Evolutionary conservation across 2,329 filamentous ascomycete genomes (phyloP).

Genomic region (Pezicula carpinea): DNA sequence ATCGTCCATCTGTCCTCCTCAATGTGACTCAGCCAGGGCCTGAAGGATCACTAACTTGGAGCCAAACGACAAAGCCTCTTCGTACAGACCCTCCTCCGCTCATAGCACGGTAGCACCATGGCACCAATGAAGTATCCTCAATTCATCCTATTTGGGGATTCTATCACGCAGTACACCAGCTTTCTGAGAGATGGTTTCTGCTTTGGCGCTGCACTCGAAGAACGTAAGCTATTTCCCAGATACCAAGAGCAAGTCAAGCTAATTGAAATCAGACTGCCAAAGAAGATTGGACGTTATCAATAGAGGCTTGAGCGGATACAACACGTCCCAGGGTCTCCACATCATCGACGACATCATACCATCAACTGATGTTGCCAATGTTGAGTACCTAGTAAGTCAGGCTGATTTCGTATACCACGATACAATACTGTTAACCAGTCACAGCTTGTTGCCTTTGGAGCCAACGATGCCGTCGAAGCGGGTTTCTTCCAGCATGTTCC

Average conservation of each 20-base stretch:
- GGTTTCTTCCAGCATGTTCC: constrained; percentile 71
- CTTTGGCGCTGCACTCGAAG: constrained; percentile 60
- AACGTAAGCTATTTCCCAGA: constrained; percentile 15
- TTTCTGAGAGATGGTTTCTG: constrained; percentile 63
- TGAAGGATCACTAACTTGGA: no score
- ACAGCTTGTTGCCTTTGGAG: constrained; percentile 67
- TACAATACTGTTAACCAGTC: constrained; percentile 1
- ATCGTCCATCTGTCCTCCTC: no score
- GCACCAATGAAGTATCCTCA: constrained; percentile 51
- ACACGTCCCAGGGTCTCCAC: constrained; percentile 67
- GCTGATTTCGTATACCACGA: neutral
- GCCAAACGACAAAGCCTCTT: no score
- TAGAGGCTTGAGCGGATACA: constrained; percentile 80
- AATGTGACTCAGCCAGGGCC: no score
- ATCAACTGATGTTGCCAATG: constrained; percentile 52
- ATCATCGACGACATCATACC: constrained; percentile 69
- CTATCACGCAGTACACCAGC: constrained; percentile 69
- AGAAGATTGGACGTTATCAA: constrained; percentile 83
- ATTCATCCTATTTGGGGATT: constrained; percentile 84
- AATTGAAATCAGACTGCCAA: constrained; percentile 54
- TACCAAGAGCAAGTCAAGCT: constrained; percentile 2
- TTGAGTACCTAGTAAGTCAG: constrained; percentile 62
- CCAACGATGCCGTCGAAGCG: constrained; percentile 79
- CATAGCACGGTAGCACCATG: constrained; percentile 4
- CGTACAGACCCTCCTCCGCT: no score